Evolutionary conservation across 371 early-diverging fungal genomes (phyloP).

Genomic region (Apophysomyces sp.): DNA sequence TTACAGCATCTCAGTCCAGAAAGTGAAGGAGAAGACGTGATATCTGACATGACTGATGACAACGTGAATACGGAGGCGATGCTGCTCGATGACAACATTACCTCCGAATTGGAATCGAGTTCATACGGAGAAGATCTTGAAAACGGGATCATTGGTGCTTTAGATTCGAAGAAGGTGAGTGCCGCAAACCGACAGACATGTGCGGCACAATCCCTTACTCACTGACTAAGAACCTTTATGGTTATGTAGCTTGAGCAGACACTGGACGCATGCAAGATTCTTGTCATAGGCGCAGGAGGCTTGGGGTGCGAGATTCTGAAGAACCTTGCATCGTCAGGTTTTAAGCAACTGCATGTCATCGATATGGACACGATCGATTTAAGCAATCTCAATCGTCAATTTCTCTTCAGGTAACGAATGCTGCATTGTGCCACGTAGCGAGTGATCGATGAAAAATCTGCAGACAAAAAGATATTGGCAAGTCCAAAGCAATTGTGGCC

Average conservation of each 20-base stretch:
- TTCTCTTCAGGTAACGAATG: slow-evolving; percentile 77
- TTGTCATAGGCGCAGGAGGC: slow-evolving; percentile 96
- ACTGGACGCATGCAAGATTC: slow-evolving; percentile 47
- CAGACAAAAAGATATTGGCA: slow-evolving; percentile 78
- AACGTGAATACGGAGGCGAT: not conserved
- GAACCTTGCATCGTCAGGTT: slow-evolving; percentile 88
- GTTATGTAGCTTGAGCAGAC: slow-evolving; percentile 22
- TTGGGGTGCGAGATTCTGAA: slow-evolving; percentile 99
- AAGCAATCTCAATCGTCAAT: slow-evolving; percentile 98
- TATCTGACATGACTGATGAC: not conserved
- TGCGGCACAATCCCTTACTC: too few relatives aligned
- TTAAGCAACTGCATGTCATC: slow-evolving; percentile 84
- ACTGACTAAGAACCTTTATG: too few relatives aligned
- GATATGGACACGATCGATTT: slow-evolving; percentile 99
- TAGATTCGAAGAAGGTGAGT: not conserved
- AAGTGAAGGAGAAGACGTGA: not conserved
- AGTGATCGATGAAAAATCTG: not conserved
- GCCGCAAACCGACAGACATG: not conserved
- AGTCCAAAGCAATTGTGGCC: slow-evolving; percentile 83
- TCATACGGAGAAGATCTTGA: not conserved
- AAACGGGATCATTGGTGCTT: not conserved
- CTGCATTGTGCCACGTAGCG: not conserved
- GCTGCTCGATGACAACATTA: not conserved
- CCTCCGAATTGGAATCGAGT: not conserved
- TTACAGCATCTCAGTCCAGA: slow-evolving; percentile 1